These are phyloP conservation scores for Trichoderma oligosporum DNA, from an alignment of 2,329 filamentous ascomycete genomes.

Conservation along the genomic window DNA sequence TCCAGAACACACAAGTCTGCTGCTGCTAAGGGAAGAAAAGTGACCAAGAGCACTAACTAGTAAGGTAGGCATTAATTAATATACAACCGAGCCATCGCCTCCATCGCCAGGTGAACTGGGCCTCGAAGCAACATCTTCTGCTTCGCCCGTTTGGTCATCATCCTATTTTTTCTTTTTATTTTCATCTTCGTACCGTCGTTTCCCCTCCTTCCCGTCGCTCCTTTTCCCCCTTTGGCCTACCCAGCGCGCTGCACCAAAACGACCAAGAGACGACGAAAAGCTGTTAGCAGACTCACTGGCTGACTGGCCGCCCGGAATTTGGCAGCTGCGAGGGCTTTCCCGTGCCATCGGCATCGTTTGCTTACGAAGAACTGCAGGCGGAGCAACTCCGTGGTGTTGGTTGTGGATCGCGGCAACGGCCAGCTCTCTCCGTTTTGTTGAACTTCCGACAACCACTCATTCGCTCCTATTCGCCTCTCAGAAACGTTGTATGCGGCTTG, in stretches of 20 bases:
- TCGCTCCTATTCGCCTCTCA: background rate
- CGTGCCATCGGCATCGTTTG: conserved; percentile 3
- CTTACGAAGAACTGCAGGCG: conserved; percentile 12
- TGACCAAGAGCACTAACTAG: conserved; percentile 19
- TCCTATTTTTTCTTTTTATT: conserved; percentile 1
- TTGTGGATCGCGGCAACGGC: background rate
- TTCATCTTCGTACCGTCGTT: background rate
- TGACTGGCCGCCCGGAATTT: background rate
- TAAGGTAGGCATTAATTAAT: conserved; percentile 20
- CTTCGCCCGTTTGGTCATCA: conserved; percentile 11
- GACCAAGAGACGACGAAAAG: conserved; percentile 5
- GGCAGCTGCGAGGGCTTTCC: background rate
- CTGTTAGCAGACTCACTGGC: background rate
- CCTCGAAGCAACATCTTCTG: conserved; percentile 14
- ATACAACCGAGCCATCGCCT: conserved; percentile 17
- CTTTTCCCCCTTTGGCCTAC: background rate
- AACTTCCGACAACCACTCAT: background rate
- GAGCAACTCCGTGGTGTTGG: background rate
- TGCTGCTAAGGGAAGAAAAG: conserved; percentile 15
- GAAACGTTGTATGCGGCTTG: conserved; percentile 2
- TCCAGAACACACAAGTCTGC: conserved; percentile 18
- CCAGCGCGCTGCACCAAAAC: background rate
- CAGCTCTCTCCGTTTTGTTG: background rate
- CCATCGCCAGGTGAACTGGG: conserved; percentile 18
- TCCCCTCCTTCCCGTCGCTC: background rate